A percentile compares a stretch with the other conserved stretches of the same genome.
phyloP scores from a whole-genome alignment of 148 eudicot species.

The Camellia granthamiana region DNA sequence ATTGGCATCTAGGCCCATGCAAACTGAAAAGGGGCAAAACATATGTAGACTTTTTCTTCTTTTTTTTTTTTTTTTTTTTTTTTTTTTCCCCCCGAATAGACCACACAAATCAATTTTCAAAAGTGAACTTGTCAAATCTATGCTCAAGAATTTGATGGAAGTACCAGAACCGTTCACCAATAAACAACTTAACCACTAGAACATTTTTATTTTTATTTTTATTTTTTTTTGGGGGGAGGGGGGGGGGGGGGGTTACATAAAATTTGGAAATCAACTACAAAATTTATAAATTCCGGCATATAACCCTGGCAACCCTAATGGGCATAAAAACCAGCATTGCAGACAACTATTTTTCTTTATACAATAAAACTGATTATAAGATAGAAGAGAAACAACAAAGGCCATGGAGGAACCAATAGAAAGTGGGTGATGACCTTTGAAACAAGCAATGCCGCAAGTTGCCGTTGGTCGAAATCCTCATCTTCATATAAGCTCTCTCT shows the following conservation, averaged over 20 bases:
- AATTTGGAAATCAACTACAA: not conserved
- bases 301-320: not conserved
- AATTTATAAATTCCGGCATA: not conserved
- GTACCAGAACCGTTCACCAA: too few species aligned
- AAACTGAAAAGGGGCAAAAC: not conserved
- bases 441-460: constrained; percentile 81
- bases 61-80: too few species aligned
- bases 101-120: too few species aligned
- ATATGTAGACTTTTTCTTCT: not conserved
- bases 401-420: not conserved
- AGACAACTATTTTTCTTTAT: not conserved
- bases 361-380: not conserved
- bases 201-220: too few species aligned
- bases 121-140: too few species aligned
- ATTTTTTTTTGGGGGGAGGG: too few species aligned
- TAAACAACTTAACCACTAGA: too few species aligned
- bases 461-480: constrained; percentile 76
- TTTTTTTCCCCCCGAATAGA: too few species aligned
- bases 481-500: constrained; percentile 98
- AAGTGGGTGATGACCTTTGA: constrained; percentile 57
- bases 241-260: not conserved
- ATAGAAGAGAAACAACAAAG: not conserved
- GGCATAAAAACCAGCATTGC: not conserved
- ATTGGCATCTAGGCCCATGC: not conserved
- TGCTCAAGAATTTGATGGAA: too few species aligned